Conservation (phyloP, 139 green algal species). For the Diplosphaera chodatii region DNA sequence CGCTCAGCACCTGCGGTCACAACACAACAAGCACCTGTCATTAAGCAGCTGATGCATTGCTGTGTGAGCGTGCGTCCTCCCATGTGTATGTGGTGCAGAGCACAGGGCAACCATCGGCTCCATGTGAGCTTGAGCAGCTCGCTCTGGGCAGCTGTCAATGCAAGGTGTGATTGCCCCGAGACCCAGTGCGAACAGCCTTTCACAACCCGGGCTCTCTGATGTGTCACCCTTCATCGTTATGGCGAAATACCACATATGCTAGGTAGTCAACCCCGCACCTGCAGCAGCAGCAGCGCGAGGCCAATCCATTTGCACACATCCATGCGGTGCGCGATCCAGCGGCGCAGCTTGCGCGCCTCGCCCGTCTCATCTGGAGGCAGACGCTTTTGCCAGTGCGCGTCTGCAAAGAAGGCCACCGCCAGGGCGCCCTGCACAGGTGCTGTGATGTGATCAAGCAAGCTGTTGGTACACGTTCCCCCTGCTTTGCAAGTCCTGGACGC, state of each 20-base stretch:
- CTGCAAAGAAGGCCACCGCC: conserved; percentile 17
- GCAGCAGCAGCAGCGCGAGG: conserved; percentile 13
- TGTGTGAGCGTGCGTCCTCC: no score
- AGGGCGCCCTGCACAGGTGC: neutral
- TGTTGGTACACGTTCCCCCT: no score
- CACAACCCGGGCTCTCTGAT: neutral
- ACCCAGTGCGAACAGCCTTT: neutral
- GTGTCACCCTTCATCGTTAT: neutral
- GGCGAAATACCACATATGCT: no score
- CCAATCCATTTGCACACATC: conserved; percentile 17
- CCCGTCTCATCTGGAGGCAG: conserved; percentile 25
- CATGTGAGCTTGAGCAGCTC: no score
- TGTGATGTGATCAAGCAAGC: no score
- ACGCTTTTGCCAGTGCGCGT: conserved; percentile 19
- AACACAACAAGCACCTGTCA: no score
- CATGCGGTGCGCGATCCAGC: conserved; percentile 9
- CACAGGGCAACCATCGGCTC: no score
- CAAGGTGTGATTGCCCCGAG: no score
- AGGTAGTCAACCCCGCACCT: conserved; percentile 1
- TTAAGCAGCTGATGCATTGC: no score
- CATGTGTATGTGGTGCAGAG: no score
- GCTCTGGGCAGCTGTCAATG: no score
- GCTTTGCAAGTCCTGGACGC: no score
- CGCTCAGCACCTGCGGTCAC: neutral
- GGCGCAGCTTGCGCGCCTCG: conserved; percentile 8